Evolutionary conservation across 371 early-diverging fungal species (phyloP), one percentile per base, ranked within the genome.

Genomic region (Fennellomyces sp.): DNA sequence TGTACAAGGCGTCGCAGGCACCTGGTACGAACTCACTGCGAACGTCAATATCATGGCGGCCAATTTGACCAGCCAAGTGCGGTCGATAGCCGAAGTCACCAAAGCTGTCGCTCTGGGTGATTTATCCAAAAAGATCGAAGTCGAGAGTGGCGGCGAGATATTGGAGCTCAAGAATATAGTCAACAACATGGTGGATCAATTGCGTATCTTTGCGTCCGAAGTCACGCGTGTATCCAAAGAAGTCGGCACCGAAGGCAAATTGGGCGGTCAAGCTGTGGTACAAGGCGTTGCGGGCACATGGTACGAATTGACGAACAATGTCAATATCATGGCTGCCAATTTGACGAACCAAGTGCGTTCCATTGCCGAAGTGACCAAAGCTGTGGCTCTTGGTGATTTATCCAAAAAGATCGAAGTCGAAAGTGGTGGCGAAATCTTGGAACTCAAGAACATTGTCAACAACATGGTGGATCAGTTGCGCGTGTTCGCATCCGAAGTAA

Each of bases 261-360:
- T 83, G 28, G 84, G 75, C 17, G 73, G 68, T 5, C 78, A 75
- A 58, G 77, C 71, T 56, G 57, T 61, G 29, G 66, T 75, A 52
- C 64, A 72, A 19, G 80, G 71, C 12, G 72, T 83, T 4, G 76
- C 68, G 12, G 75, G 75, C 17, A 71, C 69, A 2, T 75, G 75
- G 75, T 49, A 56, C 7, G 75, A 75, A 7, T 50, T 78, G 38
- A 75, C 76, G 0, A 80, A 76, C 58, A 72, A 72, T 33, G 76
- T 79, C 56, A 79, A 79, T 54, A 21, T 60, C 23, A 70, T 75
- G 75, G 75, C 75, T 0, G 60, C 59, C 51, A 76, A 76, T 54
- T 41, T 81, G 61, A 78, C 78, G 0, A 70, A 64, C 13, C 77
- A 78, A 65, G 83, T 86, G n/a, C 81, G 87, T 0, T 75, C 77